Percentiles rank a stretch among this genome's conserved stretches.
Conservation (phyloP, 139 green algal species). For the Coelastrella sp. region DNA sequence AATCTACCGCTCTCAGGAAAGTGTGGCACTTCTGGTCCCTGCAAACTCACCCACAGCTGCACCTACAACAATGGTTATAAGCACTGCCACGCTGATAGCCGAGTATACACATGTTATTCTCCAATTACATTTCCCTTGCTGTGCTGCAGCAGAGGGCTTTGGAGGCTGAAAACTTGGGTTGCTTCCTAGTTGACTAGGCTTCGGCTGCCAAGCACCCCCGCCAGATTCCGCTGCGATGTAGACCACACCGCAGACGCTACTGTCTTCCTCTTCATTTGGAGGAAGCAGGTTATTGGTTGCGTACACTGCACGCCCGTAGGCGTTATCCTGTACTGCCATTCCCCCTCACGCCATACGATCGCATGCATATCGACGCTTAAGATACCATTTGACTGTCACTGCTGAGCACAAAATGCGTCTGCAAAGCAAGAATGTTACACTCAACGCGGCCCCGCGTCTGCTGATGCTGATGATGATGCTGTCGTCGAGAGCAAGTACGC, state of each 20-base stretch:
- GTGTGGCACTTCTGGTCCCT: no score
- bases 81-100: no score
- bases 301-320: neutral
- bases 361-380: neutral
- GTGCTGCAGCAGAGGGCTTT: neutral
- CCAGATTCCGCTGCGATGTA: neutral
- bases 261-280: neutral
- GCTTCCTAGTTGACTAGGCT: neutral
- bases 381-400: no score
- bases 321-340: neutral
- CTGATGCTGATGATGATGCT: neutral
- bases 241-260: slow-evolving; percentile 9
- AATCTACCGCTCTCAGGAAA: no score
- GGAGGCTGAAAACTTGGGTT: neutral
- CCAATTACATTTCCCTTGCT: neutral
- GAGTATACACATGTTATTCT: neutral
- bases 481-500: neutral
- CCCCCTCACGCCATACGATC: neutral
- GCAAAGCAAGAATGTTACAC: no score
- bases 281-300: neutral
- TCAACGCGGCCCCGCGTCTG: neutral
- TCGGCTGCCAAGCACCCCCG: neutral
- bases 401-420: no score
- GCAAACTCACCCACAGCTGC: no score
- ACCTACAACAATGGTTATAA: no score